Percentiles rank a stretch among this genome's conserved stretches.
These are phyloP conservation scores for Aphanocladium album DNA, from an alignment of 2,329 filamentous ascomycete genomes.

Conservation along the genomic window DNA sequence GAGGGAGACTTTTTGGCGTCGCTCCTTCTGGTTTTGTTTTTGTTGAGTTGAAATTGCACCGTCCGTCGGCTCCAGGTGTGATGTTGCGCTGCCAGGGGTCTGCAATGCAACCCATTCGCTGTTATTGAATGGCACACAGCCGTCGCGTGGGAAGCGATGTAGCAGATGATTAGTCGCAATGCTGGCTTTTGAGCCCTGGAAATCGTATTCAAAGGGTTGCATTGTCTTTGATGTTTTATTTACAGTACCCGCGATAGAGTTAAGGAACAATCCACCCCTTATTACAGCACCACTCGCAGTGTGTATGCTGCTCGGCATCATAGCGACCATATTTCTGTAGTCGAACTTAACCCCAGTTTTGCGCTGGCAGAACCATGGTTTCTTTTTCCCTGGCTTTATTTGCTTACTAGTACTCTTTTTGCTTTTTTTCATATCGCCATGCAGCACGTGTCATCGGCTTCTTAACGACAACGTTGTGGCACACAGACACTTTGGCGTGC, in stretches of 20 bases:
- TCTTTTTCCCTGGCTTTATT: neutral
- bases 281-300: neutral
- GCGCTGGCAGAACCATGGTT: neutral
- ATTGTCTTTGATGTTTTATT: neutral
- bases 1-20: too few relatives aligned
- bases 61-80: neutral
- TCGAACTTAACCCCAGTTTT: neutral
- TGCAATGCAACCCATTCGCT: neutral
- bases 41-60: neutral
- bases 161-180: neutral
- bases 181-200: neutral
- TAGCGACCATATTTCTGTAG: neutral
- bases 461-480: neutral
- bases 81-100: too few relatives aligned
- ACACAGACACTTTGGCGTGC: constrained; percentile 1
- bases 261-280: too few relatives aligned
- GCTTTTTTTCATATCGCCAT: neutral
- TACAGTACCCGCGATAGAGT: neutral
- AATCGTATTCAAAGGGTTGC: neutral
- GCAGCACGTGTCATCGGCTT: neutral
- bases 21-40: neutral
- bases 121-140: neutral
- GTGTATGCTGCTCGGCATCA: neutral
- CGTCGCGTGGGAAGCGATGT: neutral
- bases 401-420: neutral